Evolutionary conservation across 768 basidiomycete genomes (phyloP).

Genomic region (Clathrus columnatus): DNA sequence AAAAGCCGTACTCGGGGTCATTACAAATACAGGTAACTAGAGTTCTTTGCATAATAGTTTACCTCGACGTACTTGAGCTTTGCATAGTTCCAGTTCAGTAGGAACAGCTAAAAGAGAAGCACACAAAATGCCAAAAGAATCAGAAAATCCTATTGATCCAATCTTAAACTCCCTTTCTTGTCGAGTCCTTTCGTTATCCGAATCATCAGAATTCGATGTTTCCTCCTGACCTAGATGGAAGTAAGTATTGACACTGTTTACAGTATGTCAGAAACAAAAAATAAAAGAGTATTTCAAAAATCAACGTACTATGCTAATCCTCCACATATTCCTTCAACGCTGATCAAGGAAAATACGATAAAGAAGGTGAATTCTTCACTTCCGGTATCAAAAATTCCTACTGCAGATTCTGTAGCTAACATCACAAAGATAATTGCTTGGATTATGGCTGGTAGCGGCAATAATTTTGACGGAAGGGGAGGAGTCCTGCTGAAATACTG

Average conservation of each 20-base stretch:
- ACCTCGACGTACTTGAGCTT: slow-evolving; percentile 58
- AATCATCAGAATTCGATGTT: slow-evolving; percentile 35
- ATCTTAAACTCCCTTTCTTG: slow-evolving; percentile 88
- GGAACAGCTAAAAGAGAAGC: slow-evolving; percentile 64
- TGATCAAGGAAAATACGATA: slow-evolving; percentile 68
- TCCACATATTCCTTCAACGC: slow-evolving; percentile 86
- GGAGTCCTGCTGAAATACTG: slow-evolving; percentile 80
- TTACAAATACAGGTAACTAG: slow-evolving; percentile 23
- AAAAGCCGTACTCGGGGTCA: not conserved
- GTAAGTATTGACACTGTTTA: slow-evolving; percentile 77
- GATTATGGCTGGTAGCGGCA: slow-evolving; percentile 67
- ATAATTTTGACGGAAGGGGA: slow-evolving; percentile 56
- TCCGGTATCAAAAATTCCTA: slow-evolving; percentile 44
- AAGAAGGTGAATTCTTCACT: slow-evolving; percentile 39
- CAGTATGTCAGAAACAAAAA: slow-evolving; percentile 2
- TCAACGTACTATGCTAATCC: slow-evolving; percentile 78
- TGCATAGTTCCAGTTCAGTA: slow-evolving; percentile 70
- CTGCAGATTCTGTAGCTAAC: slow-evolving; percentile 57
- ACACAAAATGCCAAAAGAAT: slow-evolving; percentile 62
- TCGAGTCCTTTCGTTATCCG: slow-evolving; percentile 41
- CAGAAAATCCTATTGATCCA: slow-evolving; percentile 80
- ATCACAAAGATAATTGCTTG: slow-evolving; percentile 60
- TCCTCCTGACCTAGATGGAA: slow-evolving; percentile 74
- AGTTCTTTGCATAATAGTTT: slow-evolving; percentile 62
- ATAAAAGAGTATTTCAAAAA: not conserved